phyloP scores from a whole-genome alignment of 805 yeast genomes.

The Ogataea minuta region DNA sequence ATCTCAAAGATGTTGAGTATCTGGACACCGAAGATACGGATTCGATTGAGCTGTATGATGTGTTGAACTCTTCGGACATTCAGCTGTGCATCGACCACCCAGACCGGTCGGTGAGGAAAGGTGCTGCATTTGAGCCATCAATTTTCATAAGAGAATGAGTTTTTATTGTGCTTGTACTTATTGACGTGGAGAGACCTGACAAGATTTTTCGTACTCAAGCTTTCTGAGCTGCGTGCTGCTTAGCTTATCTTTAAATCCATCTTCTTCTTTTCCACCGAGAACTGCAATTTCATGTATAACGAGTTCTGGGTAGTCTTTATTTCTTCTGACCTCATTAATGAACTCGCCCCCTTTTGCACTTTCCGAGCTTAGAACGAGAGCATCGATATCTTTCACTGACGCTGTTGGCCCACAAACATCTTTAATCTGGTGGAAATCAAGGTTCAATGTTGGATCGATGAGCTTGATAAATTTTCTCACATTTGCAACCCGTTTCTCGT shows the following conservation, averaged over 20 bases:
- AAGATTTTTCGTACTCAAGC: constrained; percentile 27
- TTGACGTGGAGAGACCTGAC: constrained; percentile 1
- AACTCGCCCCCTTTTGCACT: constrained; percentile 70
- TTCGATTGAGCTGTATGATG: constrained; percentile 53
- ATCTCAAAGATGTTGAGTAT: constrained; percentile 35
- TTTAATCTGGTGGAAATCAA: constrained; percentile 61
- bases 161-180: constrained; percentile 6
- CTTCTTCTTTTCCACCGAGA: constrained; percentile 51
- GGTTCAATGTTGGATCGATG: constrained; percentile 43
- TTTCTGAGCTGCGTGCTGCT: constrained; percentile 81
- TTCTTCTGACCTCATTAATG: constrained; percentile 64
- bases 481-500: constrained; percentile 44
- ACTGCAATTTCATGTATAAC: constrained; percentile 56
- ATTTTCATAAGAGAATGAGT: constrained; percentile 48
- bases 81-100: constrained; percentile 83
- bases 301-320: constrained; percentile 52
- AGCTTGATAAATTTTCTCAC: constrained; percentile 50
- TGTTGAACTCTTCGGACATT: constrained; percentile 31
- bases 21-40: constrained; percentile 52
- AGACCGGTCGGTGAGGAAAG: constrained; percentile 66
- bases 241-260: constrained; percentile 64
- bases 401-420: constrained; percentile 97
- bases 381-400: constrained; percentile 65
- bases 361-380: constrained; percentile 79
- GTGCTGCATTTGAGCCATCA: constrained; percentile 51